These are phyloP conservation scores for Geotrichum bryndzae DNA, from an alignment of 1,139 yeast species.

Conservation along the genomic window DNA sequence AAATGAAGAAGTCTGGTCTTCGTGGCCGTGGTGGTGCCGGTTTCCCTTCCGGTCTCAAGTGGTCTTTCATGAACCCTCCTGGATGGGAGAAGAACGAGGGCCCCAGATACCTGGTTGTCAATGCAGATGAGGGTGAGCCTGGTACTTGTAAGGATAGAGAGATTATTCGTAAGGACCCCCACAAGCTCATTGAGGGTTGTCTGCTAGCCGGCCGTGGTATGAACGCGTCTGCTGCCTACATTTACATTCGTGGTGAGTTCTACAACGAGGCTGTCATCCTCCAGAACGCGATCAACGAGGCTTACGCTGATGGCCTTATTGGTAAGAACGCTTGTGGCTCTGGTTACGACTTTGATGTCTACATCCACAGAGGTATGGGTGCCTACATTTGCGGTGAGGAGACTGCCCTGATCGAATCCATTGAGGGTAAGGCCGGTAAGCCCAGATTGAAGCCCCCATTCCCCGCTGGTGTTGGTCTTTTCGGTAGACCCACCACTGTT, in stretches of 20 bases:
- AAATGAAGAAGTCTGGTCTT: slow-evolving; percentile 74
- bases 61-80: slow-evolving; percentile 93
- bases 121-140: slow-evolving; percentile 93
- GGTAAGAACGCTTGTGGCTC: slow-evolving; percentile 85
- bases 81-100: slow-evolving; percentile 87
- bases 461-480: slow-evolving; percentile 89
- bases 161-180: slow-evolving; percentile 84
- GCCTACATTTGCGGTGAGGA: slow-evolving; percentile 91
- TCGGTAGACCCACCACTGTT: slow-evolving; percentile 85
- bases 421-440: slow-evolving; percentile 89
- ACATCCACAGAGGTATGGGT: slow-evolving; percentile 85
- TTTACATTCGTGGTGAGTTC: slow-evolving; percentile 84
- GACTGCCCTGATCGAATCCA: slow-evolving; percentile 77
- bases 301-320: slow-evolving; percentile 68
- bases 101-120: slow-evolving; percentile 78
- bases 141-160: slow-evolving; percentile 91
- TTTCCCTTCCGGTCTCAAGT: slow-evolving; percentile 81
- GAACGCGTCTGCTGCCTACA: slow-evolving; percentile 91
- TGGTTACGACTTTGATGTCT: slow-evolving; percentile 76
- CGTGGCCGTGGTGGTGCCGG: slow-evolving; percentile 95
- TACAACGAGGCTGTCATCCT: slow-evolving; percentile 67
- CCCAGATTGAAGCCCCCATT: slow-evolving; percentile 91
- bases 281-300: slow-evolving; percentile 79
- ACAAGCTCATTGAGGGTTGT: slow-evolving; percentile 84
- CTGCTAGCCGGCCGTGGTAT: slow-evolving; percentile 80